Base-by-base conservation (phyloP, 208 protist species). In the Trypanosomatidae sp. region DNA sequence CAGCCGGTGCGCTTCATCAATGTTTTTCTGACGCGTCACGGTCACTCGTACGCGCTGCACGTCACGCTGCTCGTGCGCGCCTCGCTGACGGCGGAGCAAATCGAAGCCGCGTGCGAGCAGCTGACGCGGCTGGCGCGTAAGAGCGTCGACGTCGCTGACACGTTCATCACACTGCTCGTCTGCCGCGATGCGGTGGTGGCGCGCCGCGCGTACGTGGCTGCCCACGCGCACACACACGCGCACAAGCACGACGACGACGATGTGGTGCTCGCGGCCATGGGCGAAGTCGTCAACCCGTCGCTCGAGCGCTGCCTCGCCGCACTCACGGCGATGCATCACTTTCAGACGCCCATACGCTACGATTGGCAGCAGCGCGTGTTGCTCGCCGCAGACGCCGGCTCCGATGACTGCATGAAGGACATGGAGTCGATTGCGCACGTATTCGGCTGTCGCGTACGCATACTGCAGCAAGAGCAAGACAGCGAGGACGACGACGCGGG, bases 21-120 rank as follows among this genome's bases (percentile, higher is more conserved):
- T 50, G 64, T 81, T 1, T 88, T 92, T 57, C 63, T 92, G 19
- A 79, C 78, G 28, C 82, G 82, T 13, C 82, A 92, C 61, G 82
- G 82, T 7, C 74, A 82, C 55, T 66, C 62, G 40, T 92, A 88
- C 47, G 66, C 64, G 3, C 48, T 88, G 26, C 79, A 88, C 58
- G 69, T 83, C 20, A 80, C 71, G 13, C 62, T 92, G 10, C 57
- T 92, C 19, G 65, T 73, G 5, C 45, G 67, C 33, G 61, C 70
- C 33, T 21, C 50, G 0, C 48, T 65, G 30, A 30, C 49, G 13
- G 70, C 77, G 7, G 33, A 26, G 35, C 45, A 71, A 24, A 61
- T 91, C 6, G 46, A 51, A 20, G 42, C 46, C 5, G 61, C 62
- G n/a, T 46, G 54, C 11, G 56, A 58, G 11, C 45, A 72, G n/a